These are phyloP conservation scores for Rubia yunnanensis DNA, from an alignment of 257 asterid species.

Conservation along the genomic window DNA sequence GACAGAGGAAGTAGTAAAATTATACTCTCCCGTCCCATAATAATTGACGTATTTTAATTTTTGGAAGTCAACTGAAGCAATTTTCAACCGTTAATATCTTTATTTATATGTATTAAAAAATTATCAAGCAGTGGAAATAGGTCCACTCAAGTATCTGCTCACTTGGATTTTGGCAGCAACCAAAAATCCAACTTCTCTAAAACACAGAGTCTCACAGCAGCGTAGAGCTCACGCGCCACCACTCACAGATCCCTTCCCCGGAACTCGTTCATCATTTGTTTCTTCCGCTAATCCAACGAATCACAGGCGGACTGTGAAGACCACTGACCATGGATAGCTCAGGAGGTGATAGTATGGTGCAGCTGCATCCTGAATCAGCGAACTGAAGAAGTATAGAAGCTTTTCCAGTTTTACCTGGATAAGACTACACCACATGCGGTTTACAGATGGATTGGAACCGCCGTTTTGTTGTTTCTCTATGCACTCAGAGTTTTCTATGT, in stretches of 20 bases:
- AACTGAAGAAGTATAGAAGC: conserved; percentile 53
- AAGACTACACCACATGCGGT: conserved; percentile 76
- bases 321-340: conserved; percentile 32
- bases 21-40: too few species aligned
- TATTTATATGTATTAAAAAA: too few species aligned
- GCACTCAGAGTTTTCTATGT: too few species aligned
- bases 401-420: conserved; percentile 76
- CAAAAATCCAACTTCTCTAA: not conserved
- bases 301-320: conserved; percentile 14
- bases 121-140: too few species aligned
- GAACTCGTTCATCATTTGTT: not conserved
- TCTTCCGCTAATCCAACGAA: not conserved
- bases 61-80: too few species aligned
- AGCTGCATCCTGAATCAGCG: conserved; percentile 65
- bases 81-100: too few species aligned
- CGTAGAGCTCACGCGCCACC: not conserved
- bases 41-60: too few species aligned
- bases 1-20: too few species aligned
- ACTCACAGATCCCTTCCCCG: not conserved
- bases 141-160: too few species aligned
- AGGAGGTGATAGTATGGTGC: conserved; percentile 44
- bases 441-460: conserved; percentile 81
- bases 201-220: not conserved
- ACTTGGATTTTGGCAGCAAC: not conserved
- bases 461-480: conserved; percentile 32